These are phyloP conservation scores for Yamadazyma sp. DNA, from an alignment of 805 yeast species.

Conservation along the genomic window DNA sequence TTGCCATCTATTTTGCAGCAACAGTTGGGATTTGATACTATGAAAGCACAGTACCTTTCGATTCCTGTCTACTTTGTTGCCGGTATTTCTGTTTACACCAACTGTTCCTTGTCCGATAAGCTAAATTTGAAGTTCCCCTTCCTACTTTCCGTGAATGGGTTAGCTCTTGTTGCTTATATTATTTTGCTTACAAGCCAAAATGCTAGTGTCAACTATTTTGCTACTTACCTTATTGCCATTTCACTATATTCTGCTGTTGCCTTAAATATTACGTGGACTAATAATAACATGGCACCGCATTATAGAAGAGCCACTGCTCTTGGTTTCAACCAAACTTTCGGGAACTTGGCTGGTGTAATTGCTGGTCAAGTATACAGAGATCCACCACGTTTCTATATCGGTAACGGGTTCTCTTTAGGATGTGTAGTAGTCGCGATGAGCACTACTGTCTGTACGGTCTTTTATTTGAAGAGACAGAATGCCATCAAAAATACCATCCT, in stretches of 20 bases:
- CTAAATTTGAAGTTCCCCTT: conserved; percentile 30
- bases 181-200: conserved; percentile 27
- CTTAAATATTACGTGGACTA: conserved; percentile 44
- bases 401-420: conserved; percentile 42
- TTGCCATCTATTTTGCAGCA: conserved; percentile 38
- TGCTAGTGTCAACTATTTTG: conserved; percentile 36
- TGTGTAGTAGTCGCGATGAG: conserved; percentile 19
- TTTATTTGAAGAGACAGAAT: conserved; percentile 3
- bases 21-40: conserved; percentile 26
- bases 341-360: conserved; percentile 47
- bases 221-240: conserved; percentile 34
- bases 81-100: conserved; percentile 24
- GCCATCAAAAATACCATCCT: neutral
- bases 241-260: conserved; percentile 39
- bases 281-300: conserved; percentile 41
- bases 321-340: conserved; percentile 44
- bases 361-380: conserved; percentile 44
- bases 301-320: conserved; percentile 45
- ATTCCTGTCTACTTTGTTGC: conserved; percentile 40
- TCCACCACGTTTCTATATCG: conserved; percentile 36
- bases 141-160: conserved; percentile 22
- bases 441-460: neutral
- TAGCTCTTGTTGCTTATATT: conserved; percentile 33
- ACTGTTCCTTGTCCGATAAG: conserved; percentile 29
- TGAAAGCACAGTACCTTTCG: conserved; percentile 39